These are phyloP conservation scores for Globisporangium paddicum DNA, from an alignment of 352 stramenopile genomes.

Conservation along the genomic window DNA sequence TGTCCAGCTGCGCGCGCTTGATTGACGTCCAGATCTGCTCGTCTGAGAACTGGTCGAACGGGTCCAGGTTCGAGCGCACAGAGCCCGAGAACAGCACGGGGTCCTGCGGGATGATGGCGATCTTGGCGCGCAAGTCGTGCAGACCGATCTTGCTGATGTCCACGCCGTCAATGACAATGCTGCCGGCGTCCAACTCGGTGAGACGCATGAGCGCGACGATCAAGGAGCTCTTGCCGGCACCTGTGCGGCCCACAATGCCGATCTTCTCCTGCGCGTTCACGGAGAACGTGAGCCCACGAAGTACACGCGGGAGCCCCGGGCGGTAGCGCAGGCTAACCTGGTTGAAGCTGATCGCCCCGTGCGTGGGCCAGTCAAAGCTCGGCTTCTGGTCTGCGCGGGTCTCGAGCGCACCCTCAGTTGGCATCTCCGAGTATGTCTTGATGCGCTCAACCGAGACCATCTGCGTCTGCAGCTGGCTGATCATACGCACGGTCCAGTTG, in stretches of 20 bases:
- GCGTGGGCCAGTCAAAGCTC: slow-evolving; percentile 69
- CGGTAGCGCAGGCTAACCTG: slow-evolving; percentile 90
- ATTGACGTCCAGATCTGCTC: slow-evolving; percentile 85
- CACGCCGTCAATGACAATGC: slow-evolving; percentile 59
- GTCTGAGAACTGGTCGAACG: slow-evolving; percentile 5
- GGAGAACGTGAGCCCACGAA: slow-evolving; percentile 66
- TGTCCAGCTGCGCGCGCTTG: slow-evolving; percentile 72
- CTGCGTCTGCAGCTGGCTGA: slow-evolving; percentile 67
- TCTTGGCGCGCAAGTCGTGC: slow-evolving; percentile 44
- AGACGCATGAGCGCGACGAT: slow-evolving; percentile 90
- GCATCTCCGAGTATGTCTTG: slow-evolving; percentile 58
- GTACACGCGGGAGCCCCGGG: slow-evolving; percentile 49
- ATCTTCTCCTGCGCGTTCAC: slow-evolving; percentile 87
- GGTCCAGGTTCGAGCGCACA: slow-evolving; percentile 80
- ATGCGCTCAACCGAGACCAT: slow-evolving; percentile 76
- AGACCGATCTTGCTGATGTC: slow-evolving; percentile 52
- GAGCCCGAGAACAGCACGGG: slow-evolving; percentile 94
- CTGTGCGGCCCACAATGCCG: slow-evolving; percentile 77
- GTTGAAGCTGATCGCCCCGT: slow-evolving; percentile 83
- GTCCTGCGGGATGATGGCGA: slow-evolving; percentile 93
- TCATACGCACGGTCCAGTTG: slow-evolving; percentile 69
- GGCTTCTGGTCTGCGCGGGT: slow-evolving; percentile 15
- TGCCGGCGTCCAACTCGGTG: slow-evolving; percentile 77
- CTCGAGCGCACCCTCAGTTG: slow-evolving; percentile 38
- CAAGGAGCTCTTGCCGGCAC: slow-evolving; percentile 88